Conservation (phyloP, 2,329 filamentous ascomycete species). For the Alternaria rosae region DNA sequence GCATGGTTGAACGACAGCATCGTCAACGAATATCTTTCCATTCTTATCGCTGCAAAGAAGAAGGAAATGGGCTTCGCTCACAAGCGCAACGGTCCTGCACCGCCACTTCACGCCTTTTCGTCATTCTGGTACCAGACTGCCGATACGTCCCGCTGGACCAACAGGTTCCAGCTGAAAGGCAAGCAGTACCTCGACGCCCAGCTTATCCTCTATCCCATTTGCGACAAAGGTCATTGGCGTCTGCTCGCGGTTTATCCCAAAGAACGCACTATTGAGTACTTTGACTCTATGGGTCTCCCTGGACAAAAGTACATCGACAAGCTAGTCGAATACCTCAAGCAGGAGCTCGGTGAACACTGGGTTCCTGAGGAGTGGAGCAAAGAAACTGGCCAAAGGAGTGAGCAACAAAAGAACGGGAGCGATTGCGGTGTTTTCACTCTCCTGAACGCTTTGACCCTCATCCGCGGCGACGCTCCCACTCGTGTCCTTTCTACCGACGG, state of each 20-base stretch:
- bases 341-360: conserved; percentile 65
- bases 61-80: conserved; percentile 59
- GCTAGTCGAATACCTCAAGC: conserved; percentile 62
- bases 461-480: conserved; percentile 49
- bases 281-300: conserved; percentile 68
- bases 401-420: conserved; percentile 68
- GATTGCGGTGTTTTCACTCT: conserved; percentile 83
- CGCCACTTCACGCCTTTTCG: conserved; percentile 69
- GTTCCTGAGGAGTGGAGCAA: conserved; percentile 67
- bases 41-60: conserved; percentile 68
- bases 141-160: conserved; percentile 57
- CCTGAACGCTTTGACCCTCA: conserved; percentile 71
- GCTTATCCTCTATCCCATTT: conserved; percentile 74
- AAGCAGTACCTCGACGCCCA: conserved; percentile 70
- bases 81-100: conserved; percentile 64
- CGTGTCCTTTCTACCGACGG: conserved; percentile 60
- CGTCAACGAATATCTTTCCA: conserved; percentile 71
- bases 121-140: conserved; percentile 71
- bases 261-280: conserved; percentile 68
- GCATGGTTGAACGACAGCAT: conserved; percentile 80
- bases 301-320: conserved; percentile 45
- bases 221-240: conserved; percentile 72
- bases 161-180: conserved; percentile 33
- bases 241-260: conserved; percentile 71
- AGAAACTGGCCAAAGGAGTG: conserved; percentile 57